Conservation (phyloP, 768 basidiomycete genomes). For the Pholiota microspora region DNA sequence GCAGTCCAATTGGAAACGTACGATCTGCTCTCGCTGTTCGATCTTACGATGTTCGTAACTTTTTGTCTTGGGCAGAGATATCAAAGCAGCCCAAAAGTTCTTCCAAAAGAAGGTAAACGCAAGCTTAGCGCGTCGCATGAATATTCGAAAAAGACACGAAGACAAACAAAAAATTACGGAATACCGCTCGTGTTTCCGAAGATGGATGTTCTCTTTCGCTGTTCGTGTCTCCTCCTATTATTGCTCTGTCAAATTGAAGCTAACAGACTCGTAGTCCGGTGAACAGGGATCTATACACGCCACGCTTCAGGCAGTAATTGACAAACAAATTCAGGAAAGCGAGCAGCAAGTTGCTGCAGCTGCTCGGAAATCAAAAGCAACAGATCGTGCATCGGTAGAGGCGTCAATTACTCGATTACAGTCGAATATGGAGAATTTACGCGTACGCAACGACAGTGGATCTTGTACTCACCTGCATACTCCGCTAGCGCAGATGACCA, state of each 20-base stretch:
- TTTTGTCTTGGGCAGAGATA: slow-evolving; percentile 3
- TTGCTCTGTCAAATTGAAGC: too few relatives aligned
- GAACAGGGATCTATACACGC: slow-evolving; percentile 13
- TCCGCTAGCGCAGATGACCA: neutral
- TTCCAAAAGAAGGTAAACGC: slow-evolving; percentile 16
- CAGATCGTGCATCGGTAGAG: neutral
- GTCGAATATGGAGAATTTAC: slow-evolving; percentile 1
- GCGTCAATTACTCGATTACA: slow-evolving; percentile 1
- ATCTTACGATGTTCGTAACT: neutral
- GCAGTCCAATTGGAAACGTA: slow-evolving; percentile 14
- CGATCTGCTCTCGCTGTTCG: neutral
- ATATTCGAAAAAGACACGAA: slow-evolving; percentile 7
- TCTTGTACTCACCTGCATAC: neutral
- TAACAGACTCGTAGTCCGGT: slow-evolving; percentile 4
- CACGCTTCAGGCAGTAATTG: slow-evolving; percentile 13
- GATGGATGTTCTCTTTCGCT: slow-evolving; percentile 16
- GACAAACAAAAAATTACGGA: slow-evolving; percentile 14
- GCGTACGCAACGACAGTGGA: neutral
- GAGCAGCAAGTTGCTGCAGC: slow-evolving; percentile 5
- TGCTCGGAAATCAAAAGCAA: slow-evolving; percentile 3
- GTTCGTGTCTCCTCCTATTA: slow-evolving; percentile 6
- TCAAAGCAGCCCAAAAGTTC: slow-evolving; percentile 12
- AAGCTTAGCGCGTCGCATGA: slow-evolving; percentile 9
- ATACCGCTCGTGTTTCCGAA: slow-evolving; percentile 8
- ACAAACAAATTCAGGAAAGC: neutral